Percentiles rank a stretch among this genome's conserved stretches.
phyloP scores from a whole-genome alignment of 2,329 filamentous ascomycete genomes.

The Xylogone sp. region DNA sequence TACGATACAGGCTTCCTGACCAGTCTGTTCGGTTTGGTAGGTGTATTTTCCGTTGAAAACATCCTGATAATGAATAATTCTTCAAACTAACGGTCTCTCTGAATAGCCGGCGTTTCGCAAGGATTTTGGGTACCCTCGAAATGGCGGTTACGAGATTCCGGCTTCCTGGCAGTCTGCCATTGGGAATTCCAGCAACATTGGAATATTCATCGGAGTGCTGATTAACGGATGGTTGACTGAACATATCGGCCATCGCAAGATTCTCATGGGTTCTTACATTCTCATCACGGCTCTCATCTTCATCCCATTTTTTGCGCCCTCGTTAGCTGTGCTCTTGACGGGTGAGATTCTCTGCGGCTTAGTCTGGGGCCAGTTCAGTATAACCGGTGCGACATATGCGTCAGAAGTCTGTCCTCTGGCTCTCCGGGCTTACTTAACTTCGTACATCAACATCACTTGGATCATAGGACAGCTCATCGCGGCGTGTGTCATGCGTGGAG shows the following conservation, averaged over 20 bases:
- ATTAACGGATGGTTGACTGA: constrained; percentile 42
- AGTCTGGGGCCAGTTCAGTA: constrained; percentile 7
- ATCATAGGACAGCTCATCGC: not conserved
- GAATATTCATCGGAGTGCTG: constrained; percentile 39
- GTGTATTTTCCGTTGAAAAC: too few species aligned
- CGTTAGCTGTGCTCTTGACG: constrained; percentile 37
- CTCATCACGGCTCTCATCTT: constrained; percentile 39
- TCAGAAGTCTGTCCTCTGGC: constrained; percentile 48
- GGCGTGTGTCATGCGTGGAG: constrained; percentile 25
- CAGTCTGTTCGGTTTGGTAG: too few species aligned
- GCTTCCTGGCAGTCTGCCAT: constrained; percentile 21
- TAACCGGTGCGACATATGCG: constrained; percentile 14
- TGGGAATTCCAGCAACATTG: constrained; percentile 14
- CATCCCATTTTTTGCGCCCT: constrained; percentile 43
- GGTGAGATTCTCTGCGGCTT: constrained; percentile 41
- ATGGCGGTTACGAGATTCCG: constrained; percentile 21
- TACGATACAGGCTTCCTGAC: constrained; percentile 65
- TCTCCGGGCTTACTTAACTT: constrained; percentile 45
- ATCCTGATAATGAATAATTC: too few species aligned
- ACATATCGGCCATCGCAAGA: constrained; percentile 42
- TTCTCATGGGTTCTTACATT: constrained; percentile 38
- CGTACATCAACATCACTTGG: constrained; percentile 38
- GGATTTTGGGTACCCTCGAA: constrained; percentile 20
- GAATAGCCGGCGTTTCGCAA: constrained; percentile 5
- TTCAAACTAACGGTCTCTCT: not conserved